Conservation (phyloP, 2,329 filamentous ascomycete species). For the Daldinia sp. region DNA sequence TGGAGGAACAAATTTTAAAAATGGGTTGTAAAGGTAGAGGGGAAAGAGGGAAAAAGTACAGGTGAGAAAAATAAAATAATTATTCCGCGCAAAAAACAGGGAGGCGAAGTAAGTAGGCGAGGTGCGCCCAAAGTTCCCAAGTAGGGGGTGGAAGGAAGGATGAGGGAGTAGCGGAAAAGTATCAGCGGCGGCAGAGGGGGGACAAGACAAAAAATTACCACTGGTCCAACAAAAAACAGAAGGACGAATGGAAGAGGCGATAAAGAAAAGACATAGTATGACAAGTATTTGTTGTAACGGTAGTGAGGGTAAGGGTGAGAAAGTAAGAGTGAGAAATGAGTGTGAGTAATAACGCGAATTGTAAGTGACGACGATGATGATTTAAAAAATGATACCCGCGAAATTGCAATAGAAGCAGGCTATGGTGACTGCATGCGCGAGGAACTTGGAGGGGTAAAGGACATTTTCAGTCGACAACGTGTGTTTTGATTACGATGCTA, state of each 20-base stretch:
- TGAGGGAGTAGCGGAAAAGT: conserved; percentile 21
- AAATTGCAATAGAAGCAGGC: conserved; percentile 19
- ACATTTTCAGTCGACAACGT: conserved; percentile 20
- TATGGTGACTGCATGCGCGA: neutral
- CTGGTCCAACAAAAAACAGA: conserved; percentile 16
- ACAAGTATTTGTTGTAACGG: neutral
- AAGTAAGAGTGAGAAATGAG: too few species aligned
- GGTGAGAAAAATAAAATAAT: conserved; percentile 22
- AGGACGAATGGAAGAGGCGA: conserved; percentile 24
- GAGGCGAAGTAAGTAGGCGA: conserved; percentile 28
- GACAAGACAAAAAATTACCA: conserved; percentile 27
- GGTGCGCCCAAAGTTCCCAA: too few species aligned
- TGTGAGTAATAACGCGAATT: neutral
- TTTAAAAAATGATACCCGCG: conserved; percentile 20
- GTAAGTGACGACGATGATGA: conserved; percentile 7
- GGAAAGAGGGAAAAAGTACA: conserved; percentile 21
- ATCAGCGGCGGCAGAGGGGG: conserved; percentile 30
- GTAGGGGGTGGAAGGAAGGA: too few species aligned
- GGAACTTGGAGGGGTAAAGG: conserved; percentile 11
- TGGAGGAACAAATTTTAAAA: conserved; percentile 20
- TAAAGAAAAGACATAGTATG: conserved; percentile 17
- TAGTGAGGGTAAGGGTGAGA: neutral
- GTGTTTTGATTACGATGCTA: conserved; percentile 10
- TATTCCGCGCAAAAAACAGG: conserved; percentile 12
- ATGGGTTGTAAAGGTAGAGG: conserved; percentile 1